phyloP scores from a whole-genome alignment of 208 protist genomes.

The Acanthamoeba lenticulata region DNA sequence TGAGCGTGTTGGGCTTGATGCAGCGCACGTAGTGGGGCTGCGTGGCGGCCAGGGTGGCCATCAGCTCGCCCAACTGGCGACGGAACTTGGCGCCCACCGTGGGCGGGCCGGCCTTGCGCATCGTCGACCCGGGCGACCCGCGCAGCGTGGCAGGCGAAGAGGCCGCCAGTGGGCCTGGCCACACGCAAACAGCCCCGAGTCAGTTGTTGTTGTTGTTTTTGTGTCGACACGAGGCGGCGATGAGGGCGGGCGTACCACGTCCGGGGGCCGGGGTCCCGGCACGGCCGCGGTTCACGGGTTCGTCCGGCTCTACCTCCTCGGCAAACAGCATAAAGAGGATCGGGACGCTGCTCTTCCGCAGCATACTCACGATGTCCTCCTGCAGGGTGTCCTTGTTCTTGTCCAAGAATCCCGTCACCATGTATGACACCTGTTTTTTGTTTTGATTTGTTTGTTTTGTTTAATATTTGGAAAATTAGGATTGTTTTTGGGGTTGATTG shows the following conservation, averaged over 20 bases:
- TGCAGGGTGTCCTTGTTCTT: conserved; percentile 88
- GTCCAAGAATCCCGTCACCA: conserved; percentile 83
- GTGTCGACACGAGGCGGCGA: no score
- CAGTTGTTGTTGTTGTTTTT: no score
- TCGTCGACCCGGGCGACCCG: background rate
- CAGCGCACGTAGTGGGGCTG: conserved; percentile 63
- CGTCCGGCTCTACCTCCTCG: background rate
- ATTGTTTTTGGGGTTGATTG: no score
- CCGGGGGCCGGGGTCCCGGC: no score
- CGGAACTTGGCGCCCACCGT: conserved; percentile 54
- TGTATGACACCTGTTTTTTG: conserved; percentile 84
- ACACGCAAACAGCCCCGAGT: no score
- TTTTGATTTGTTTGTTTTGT: no score
- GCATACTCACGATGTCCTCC: conserved; percentile 76
- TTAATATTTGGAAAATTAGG: no score
- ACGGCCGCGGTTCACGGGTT: background rate
- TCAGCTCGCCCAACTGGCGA: conserved; percentile 43
- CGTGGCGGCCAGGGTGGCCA: background rate
- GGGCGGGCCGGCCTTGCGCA: background rate
- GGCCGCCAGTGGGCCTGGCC: no score
- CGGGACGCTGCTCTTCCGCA: background rate
- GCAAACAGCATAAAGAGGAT: background rate
- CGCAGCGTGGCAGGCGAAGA: background rate
- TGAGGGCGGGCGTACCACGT: no score
- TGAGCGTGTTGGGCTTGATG: conserved; percentile 41